Evolutionary conservation across 305 asterid genomes (phyloP).

Genomic region (Fraxinus dipetala): DNA sequence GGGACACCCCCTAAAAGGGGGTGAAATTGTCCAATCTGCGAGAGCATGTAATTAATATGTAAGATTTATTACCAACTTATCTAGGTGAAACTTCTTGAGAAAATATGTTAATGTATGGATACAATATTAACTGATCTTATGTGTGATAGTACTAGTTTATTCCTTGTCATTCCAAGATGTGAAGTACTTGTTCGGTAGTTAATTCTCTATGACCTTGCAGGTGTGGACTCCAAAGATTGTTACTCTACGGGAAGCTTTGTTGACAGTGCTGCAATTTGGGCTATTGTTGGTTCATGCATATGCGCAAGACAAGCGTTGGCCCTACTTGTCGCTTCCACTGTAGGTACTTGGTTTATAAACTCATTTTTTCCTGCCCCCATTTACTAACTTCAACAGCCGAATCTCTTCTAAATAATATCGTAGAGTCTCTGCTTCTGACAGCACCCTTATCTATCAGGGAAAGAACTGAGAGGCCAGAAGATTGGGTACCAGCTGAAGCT

Average conservation of each 20-base stretch:
- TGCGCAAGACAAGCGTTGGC: slow-evolving; percentile 95
- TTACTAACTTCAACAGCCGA: background rate
- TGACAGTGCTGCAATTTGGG: slow-evolving; percentile 82
- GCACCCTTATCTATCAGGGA: slow-evolving; percentile 37
- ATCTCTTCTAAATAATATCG: slow-evolving; percentile 8
- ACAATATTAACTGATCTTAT: background rate
- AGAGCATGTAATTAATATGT: background rate
- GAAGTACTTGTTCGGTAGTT: background rate
- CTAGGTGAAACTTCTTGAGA: background rate
- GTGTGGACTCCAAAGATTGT: slow-evolving; percentile 81
- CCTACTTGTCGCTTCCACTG: slow-evolving; percentile 86
- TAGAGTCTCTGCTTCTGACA: slow-evolving; percentile 13
- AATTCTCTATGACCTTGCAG: slow-evolving; percentile 35
- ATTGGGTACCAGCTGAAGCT: slow-evolving; percentile 80
- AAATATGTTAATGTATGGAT: background rate
- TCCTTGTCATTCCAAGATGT: background rate
- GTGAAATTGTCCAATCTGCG: background rate
- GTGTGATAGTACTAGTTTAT: background rate
- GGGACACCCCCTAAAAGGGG: background rate
- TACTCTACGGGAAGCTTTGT: slow-evolving; percentile 74
- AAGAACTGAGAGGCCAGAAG: slow-evolving; percentile 83
- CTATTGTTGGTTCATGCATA: slow-evolving; percentile 80
- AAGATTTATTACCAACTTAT: background rate
- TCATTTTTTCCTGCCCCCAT: slow-evolving; percentile 8
- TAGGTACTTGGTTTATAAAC: slow-evolving; percentile 39